Percentiles rank a stretch among this genome's conserved stretches.
These are phyloP conservation scores for Salix viminalis DNA, from an alignment of 345 rosid species.

Conservation along the genomic window DNA sequence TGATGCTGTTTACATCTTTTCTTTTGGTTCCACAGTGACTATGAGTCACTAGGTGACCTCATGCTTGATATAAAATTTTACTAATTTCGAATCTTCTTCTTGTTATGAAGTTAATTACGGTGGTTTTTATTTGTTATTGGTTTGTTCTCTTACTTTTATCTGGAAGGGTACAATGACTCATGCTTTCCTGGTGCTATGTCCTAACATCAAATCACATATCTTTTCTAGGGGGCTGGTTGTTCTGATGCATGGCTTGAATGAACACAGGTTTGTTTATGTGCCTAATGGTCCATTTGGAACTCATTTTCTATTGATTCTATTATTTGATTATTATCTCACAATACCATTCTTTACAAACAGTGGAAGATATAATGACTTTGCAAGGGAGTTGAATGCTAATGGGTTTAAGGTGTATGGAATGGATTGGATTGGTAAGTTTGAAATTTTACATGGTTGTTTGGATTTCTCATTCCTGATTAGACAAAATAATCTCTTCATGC, in stretches of 20 bases:
- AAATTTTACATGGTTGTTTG: background rate
- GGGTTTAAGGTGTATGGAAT: conserved; percentile 31
- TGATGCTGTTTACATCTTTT: background rate
- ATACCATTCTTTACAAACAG: conserved; percentile 8
- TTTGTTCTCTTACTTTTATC: background rate
- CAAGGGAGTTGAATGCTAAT: conserved; percentile 20
- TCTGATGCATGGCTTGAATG: conserved; percentile 32
- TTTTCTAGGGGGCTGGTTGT: conserved; percentile 29
- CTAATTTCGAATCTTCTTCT: background rate
- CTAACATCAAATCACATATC: background rate
- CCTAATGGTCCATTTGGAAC: background rate
- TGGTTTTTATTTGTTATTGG: background rate
- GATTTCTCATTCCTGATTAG: background rate
- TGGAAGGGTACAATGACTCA: background rate
- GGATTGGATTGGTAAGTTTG: conserved; percentile 35
- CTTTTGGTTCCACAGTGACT: background rate
- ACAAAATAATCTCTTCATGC: background rate
- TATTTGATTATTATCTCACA: conserved; percentile 10
- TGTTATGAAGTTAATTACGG: background rate
- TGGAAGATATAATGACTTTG: conserved; percentile 26
- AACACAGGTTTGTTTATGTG: conserved; percentile 26
- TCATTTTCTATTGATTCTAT: background rate
- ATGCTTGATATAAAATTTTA: background rate
- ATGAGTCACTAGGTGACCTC: background rate
- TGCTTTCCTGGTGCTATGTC: background rate